Evolutionary conservation across 225 moss, liverwort and hornwort species (phyloP).

Genomic region (Ulota crispa): DNA sequence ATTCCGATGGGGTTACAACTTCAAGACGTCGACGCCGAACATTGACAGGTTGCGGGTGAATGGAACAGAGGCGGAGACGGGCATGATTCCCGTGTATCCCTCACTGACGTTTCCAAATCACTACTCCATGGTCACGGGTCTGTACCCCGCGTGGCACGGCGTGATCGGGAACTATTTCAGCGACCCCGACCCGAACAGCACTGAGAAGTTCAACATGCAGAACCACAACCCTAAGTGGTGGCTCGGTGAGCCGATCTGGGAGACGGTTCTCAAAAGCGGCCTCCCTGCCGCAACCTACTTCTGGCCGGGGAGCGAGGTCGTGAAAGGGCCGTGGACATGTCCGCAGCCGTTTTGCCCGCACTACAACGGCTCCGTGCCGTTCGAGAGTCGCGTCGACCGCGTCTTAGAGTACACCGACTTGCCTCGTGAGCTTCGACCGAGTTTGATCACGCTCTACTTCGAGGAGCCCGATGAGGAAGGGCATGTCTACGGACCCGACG

Average conservation of each 20-base stretch:
- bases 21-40: constrained; percentile 73
- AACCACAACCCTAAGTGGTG: constrained; percentile 95
- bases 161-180: constrained; percentile 84
- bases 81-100: constrained; percentile 83
- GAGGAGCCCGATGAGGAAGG: constrained; percentile 91
- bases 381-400: constrained; percentile 67
- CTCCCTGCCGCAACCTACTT: constrained; percentile 74
- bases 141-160: constrained; percentile 95
- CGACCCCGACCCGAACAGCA: constrained; percentile 65
- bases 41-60: constrained; percentile 72
- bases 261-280: constrained; percentile 66
- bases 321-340: constrained; percentile 75
- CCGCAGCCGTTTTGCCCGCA: constrained; percentile 53
- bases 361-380: constrained; percentile 75
- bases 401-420: constrained; percentile 73
- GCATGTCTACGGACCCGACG: constrained; percentile 73
- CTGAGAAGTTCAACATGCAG: constrained; percentile 55
- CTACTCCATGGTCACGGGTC: constrained; percentile 91
- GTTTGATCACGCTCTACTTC: constrained; percentile 82
- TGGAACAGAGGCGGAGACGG: constrained; percentile 81
- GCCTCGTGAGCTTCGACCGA: constrained; percentile 47
- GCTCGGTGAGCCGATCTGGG: constrained; percentile 97
- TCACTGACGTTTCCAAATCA: constrained; percentile 92
- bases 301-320: constrained; percentile 87
- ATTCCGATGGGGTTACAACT: constrained; percentile 76